Conservation (phyloP, 805 yeast genomes). For the Citeromyces matritensis region DNA sequence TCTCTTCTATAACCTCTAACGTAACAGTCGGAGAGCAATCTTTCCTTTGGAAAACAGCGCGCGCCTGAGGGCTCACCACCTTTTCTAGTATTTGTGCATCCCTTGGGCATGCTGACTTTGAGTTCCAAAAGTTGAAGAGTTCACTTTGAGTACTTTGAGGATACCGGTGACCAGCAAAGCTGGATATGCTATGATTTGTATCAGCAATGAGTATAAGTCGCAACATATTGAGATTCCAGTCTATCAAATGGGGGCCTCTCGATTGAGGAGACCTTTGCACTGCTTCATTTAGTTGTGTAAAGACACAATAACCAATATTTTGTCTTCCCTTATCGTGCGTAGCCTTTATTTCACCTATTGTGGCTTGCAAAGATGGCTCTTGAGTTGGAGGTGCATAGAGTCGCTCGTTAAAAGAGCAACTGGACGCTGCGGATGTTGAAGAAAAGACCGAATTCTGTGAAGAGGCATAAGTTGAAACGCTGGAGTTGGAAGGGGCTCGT, state of each 20-base stretch:
- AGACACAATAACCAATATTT: slow-evolving; percentile 11
- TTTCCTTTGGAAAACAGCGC: background rate
- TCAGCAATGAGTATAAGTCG: slow-evolving; percentile 26
- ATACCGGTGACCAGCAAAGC: slow-evolving; percentile 2
- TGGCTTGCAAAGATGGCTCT: slow-evolving; percentile 4
- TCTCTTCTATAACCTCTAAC: slow-evolving; percentile 2
- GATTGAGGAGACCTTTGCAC: slow-evolving; percentile 3
- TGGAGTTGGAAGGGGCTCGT: background rate
- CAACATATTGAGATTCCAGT: slow-evolving; percentile 37
- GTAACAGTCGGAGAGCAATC: slow-evolving; percentile 4
- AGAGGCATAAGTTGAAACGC: background rate
- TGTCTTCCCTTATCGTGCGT: slow-evolving; percentile 1
- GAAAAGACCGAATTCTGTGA: background rate
- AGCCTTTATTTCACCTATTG: slow-evolving; percentile 8
- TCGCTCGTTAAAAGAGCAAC: too few relatives aligned
- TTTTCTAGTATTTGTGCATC: background rate
- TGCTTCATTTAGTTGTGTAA: slow-evolving; percentile 9
- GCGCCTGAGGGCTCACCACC: slow-evolving; percentile 1
- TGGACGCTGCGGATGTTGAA: background rate
- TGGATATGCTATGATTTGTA: background rate
- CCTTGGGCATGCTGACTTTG: background rate
- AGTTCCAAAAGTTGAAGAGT: background rate
- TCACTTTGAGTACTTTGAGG: slow-evolving; percentile 1
- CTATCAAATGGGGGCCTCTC: slow-evolving; percentile 15
- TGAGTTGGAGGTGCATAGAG: too few relatives aligned